A percentile compares a stretch with the other conserved stretches of the same genome.
phyloP scores from a whole-genome alignment of 1,284 basidiomycete species.

The Apiotrichum brassicae region DNA sequence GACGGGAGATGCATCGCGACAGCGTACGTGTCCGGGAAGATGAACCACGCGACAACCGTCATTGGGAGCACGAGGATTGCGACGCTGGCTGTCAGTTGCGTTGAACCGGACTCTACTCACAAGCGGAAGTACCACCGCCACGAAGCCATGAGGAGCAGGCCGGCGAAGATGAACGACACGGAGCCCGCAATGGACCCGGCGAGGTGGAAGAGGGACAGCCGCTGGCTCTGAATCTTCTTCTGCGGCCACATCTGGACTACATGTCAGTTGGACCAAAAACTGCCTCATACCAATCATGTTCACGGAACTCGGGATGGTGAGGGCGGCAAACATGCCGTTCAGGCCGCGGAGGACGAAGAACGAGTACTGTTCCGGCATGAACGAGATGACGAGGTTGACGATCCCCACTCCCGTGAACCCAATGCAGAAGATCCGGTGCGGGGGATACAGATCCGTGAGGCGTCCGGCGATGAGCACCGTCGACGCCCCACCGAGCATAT shows the following conservation, averaged over 20 bases:
- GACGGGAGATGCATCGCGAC: slow-evolving; percentile 35
- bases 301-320: slow-evolving; percentile 41
- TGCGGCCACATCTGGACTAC: slow-evolving; percentile 44
- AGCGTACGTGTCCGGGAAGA: slow-evolving; percentile 37
- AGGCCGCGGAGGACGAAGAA: slow-evolving; percentile 43
- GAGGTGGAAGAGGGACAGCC: slow-evolving; percentile 41
- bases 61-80: slow-evolving; percentile 36
- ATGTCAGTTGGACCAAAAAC: too few relatives aligned
- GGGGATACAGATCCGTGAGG: slow-evolving; percentile 39
- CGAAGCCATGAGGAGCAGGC: slow-evolving; percentile 37
- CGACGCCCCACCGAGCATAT: slow-evolving; percentile 27
- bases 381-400: slow-evolving; percentile 42
- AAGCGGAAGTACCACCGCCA: slow-evolving; percentile 46
- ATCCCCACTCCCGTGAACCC: slow-evolving; percentile 40
- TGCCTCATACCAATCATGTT: too few relatives aligned
- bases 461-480: slow-evolving; percentile 39
- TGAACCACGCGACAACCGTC: slow-evolving; percentile 29
- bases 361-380: slow-evolving; percentile 42
- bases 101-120: too few relatives aligned
- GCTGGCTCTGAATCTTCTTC: slow-evolving; percentile 34
- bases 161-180: slow-evolving; percentile 32
- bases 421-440: slow-evolving; percentile 34
- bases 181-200: slow-evolving; percentile 33
- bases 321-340: slow-evolving; percentile 35
- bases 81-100: too few relatives aligned